A percentile compares a stretch with the other conserved stretches of the same genome.
These are phyloP conservation scores for Arctostaphylos glauca DNA, from an alignment of 148 eudicot species.

Conservation along the genomic window DNA sequence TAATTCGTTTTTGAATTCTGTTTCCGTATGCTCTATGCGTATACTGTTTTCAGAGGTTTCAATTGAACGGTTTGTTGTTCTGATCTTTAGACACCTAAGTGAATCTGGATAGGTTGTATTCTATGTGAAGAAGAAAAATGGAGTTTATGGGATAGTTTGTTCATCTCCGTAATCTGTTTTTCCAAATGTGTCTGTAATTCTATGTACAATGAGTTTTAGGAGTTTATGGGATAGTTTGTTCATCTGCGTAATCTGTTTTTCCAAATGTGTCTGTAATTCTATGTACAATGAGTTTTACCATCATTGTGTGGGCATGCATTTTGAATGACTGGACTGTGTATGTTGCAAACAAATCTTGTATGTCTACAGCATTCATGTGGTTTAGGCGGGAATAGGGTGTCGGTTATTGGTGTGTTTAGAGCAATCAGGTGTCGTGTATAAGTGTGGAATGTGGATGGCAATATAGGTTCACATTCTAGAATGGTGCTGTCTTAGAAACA, in stretches of 20 bases:
- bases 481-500: background rate
- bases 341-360: background rate
- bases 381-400: background rate
- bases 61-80: background rate
- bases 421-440: background rate
- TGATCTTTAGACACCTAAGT: background rate
- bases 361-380: background rate
- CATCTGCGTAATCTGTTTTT: background rate
- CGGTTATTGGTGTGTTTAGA: no score
- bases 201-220: no score
- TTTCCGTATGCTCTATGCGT: background rate
- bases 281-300: background rate
- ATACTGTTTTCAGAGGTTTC: background rate
- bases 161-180: background rate
- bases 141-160: background rate
- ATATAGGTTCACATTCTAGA: background rate
- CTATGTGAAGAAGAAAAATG: constrained; percentile 4
- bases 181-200: background rate
- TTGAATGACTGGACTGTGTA: background rate
- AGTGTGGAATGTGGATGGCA: background rate
- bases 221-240: background rate
- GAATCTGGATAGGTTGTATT: background rate
- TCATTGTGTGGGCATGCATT: background rate
- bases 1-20: background rate
- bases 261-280: background rate